phyloP scores from a whole-genome alignment of 1,139 yeast genomes.

The Kurtzmaniella quercitrusa region DNA sequence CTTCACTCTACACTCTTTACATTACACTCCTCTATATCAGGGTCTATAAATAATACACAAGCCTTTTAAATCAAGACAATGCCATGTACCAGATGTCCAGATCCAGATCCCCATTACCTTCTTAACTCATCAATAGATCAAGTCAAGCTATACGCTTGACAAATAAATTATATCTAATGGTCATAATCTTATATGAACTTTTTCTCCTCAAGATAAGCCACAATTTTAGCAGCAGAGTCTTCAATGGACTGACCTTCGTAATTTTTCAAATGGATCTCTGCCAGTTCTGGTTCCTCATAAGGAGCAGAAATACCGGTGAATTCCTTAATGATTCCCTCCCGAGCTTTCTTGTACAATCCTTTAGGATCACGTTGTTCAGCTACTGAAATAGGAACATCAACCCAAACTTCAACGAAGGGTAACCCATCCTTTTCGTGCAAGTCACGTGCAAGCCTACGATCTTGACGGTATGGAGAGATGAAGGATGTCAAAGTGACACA shows the following conservation, averaged over 20 bases:
- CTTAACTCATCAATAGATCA: too few species aligned
- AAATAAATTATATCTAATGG: too few species aligned
- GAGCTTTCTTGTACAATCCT: slow-evolving; percentile 93
- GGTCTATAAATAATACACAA: neutral
- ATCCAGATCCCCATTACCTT: neutral
- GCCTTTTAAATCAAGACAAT: neutral
- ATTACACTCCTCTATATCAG: neutral
- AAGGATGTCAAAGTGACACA: slow-evolving; percentile 82
- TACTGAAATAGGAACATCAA: slow-evolving; percentile 87
- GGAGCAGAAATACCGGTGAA: slow-evolving; percentile 96
- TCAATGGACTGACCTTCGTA: slow-evolving; percentile 64
- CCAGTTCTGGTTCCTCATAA: slow-evolving; percentile 81
- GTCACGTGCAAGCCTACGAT: slow-evolving; percentile 80
- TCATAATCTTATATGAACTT: slow-evolving; percentile 43
- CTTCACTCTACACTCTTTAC: too few species aligned
- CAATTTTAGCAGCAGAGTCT: slow-evolving; percentile 72
- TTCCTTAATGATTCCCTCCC: slow-evolving; percentile 90
- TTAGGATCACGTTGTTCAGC: slow-evolving; percentile 97
- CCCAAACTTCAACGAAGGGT: slow-evolving; percentile 85
- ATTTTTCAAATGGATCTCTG: slow-evolving; percentile 81
- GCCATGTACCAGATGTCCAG: neutral
- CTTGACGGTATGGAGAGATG: slow-evolving; percentile 84
- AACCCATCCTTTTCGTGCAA: slow-evolving; percentile 70
- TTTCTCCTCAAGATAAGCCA: slow-evolving; percentile 60
- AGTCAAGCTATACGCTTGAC: too few species aligned